Base-by-base conservation (phyloP, 495 filamentous ascomycete species). In the Cudoniella acicularis region DNA sequence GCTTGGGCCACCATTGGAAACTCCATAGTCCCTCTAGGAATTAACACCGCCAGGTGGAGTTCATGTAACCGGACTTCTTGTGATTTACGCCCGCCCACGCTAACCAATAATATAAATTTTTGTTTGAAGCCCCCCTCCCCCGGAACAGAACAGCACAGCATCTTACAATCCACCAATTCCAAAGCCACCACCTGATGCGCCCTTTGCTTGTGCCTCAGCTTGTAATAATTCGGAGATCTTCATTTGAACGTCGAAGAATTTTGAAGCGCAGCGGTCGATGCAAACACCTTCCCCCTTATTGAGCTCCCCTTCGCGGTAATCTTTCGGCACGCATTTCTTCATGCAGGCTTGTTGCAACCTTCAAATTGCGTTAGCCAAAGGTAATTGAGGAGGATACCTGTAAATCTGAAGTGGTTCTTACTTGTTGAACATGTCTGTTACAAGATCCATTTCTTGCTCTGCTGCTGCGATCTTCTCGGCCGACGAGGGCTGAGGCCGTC, bases 241-340 rank as follows among this genome's bases (percentile, higher is more conserved):
- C 77, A 94, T 82, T 74, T 96, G 90, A 69, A 96, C 91, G 60
- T 98, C 94, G 76, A 98, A 96, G 82, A 97, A 98, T 79, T 98
- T 98, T 69, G 87, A 80, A 40, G 93, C 86, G 76, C 94, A 98
- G 61, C 94, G 89, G 77, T 98, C 94, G 62, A 98, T 84, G 77
- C 94, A 98, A 63, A 98, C 94, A 54, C 87, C 88, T 77, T 98
- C 94, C 79, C 94, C 94, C 79, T 98, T 98, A 82, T 96, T 94
- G 61, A 98, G 84, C 57, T 98, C 95, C 69, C 81, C 81, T 79
- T 98, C 94, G 67, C 90, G 90, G 83, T 98, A 98, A 60, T 91
- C 85, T 64, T 74, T 78, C 57, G 91, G 92, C 55, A 98, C 83
- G 73, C 94, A 98, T 76, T 98, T 98, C 71, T 86, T 83, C 58